A percentile compares a stretch with the other conserved stretches of the same genome.
These are phyloP conservation scores for Malus orientalis DNA, from an alignment of 306 rosid species.

Conservation along the genomic window DNA sequence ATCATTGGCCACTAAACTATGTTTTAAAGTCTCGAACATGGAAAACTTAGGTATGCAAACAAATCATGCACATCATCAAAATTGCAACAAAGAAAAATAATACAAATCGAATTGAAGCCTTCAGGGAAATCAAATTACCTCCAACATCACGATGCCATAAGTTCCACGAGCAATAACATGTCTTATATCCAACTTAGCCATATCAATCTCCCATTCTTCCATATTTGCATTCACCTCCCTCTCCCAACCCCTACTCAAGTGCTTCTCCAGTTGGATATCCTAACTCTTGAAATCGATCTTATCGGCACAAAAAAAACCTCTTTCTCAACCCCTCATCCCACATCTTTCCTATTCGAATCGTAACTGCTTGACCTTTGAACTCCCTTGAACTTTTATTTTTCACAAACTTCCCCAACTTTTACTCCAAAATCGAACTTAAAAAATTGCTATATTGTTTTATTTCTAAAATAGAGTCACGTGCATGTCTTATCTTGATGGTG, in stretches of 20 bases:
- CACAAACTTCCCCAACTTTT: neutral
- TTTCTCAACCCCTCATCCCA: slow-evolving; percentile 16
- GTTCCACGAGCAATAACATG: slow-evolving; percentile 43
- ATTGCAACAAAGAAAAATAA: too few relatives aligned
- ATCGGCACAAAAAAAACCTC: slow-evolving; percentile 34
- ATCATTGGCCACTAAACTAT: too few relatives aligned
- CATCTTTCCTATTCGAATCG: slow-evolving; percentile 10
- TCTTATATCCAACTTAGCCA: slow-evolving; percentile 34
- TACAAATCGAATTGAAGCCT: too few relatives aligned
- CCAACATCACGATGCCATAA: slow-evolving; percentile 23
- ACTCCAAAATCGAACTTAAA: slow-evolving; percentile 3
- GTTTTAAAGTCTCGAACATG: too few relatives aligned
- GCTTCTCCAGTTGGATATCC: slow-evolving; percentile 39
- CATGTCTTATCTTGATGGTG: too few relatives aligned
- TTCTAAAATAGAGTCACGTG: too few relatives aligned
- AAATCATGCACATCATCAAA: too few relatives aligned
- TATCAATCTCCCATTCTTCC: slow-evolving; percentile 55
- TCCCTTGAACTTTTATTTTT: neutral
- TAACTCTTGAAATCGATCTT: slow-evolving; percentile 38
- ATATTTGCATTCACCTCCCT: slow-evolving; percentile 15
- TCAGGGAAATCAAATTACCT: too few relatives aligned
- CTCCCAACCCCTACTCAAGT: slow-evolving; percentile 39
- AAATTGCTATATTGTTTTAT: too few relatives aligned
- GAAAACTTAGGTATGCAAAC: too few relatives aligned
- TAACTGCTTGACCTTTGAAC: neutral